These are phyloP conservation scores for Penicillium sp. DNA, from an alignment of 2,329 filamentous ascomycete genomes.

Conservation along the genomic window DNA sequence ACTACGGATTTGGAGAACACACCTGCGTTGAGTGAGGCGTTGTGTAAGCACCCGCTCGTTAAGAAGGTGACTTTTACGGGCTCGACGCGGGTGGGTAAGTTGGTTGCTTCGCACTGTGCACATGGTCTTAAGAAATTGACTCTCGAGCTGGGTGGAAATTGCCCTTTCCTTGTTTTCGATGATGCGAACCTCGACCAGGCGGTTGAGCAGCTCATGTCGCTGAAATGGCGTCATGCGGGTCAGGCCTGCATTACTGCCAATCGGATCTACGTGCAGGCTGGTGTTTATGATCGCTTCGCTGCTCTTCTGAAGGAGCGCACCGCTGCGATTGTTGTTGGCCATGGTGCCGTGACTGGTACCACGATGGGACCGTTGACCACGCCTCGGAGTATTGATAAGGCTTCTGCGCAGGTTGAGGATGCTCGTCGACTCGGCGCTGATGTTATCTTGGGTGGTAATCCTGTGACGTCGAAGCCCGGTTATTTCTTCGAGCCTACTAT, in stretches of 20 bases:
- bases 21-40: constrained; percentile 45
- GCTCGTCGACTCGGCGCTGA: constrained; percentile 63
- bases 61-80: constrained; percentile 64
- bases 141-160: constrained; percentile 65
- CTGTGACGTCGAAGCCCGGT: constrained; percentile 52
- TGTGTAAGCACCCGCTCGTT: constrained; percentile 57
- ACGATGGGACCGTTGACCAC: constrained; percentile 64
- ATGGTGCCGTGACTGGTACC: constrained; percentile 55
- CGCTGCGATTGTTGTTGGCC: constrained; percentile 57
- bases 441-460: constrained; percentile 60
- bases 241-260: constrained; percentile 50
- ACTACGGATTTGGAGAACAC: constrained; percentile 52
- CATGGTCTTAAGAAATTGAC: constrained; percentile 65
- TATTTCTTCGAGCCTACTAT: constrained; percentile 73
- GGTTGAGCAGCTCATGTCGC: constrained; percentile 39
- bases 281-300: constrained; percentile 54
- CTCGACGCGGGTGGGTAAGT: constrained; percentile 61
- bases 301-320: constrained; percentile 55
- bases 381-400: constrained; percentile 57
- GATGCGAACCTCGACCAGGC: constrained; percentile 60
- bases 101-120: constrained; percentile 60
- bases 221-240: constrained; percentile 47
- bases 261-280: constrained; percentile 46
- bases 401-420: constrained; percentile 60
- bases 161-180: constrained; percentile 64